phyloP scores from a whole-genome alignment of 306 rosid genomes.

The Medicago lupulina region DNA sequence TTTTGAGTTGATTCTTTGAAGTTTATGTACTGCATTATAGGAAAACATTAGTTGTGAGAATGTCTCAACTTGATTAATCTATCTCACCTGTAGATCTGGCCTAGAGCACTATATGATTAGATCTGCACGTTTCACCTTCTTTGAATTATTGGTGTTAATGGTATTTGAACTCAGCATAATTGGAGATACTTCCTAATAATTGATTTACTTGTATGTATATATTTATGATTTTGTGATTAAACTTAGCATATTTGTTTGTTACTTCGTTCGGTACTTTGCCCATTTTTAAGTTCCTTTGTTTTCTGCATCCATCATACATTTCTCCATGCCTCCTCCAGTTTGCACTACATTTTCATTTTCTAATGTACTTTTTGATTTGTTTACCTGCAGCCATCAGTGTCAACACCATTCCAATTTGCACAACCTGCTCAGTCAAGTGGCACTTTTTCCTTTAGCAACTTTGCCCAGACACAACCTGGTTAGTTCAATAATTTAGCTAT shows the following conservation, averaged over 20 bases:
- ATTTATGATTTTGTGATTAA: slow-evolving; percentile 17
- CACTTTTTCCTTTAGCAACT: no score
- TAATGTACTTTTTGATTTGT: slow-evolving; percentile 4
- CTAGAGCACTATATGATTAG: slow-evolving; percentile 6
- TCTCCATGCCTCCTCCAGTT: slow-evolving; percentile 17
- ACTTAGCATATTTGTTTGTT: slow-evolving; percentile 6
- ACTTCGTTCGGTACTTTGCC: neutral
- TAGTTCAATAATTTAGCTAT: slow-evolving; percentile 33
- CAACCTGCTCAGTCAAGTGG: slow-evolving; percentile 59
- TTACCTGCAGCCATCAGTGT: slow-evolving; percentile 57
- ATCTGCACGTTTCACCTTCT: neutral
- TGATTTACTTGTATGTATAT: slow-evolving; percentile 7
- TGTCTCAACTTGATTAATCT: slow-evolving; percentile 8
- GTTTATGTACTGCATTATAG: neutral
- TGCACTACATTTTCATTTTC: slow-evolving; percentile 27
- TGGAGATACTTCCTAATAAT: slow-evolving; percentile 1
- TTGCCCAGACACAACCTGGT: slow-evolving; percentile 51
- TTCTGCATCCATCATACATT: slow-evolving; percentile 9
- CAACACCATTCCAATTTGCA: slow-evolving; percentile 63
- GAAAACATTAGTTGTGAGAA: neutral
- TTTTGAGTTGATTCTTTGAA: neutral
- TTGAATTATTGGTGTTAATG: neutral
- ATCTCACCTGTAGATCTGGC: slow-evolving; percentile 11
- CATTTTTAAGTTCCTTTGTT: slow-evolving; percentile 28
- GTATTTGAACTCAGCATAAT: neutral